These are phyloP conservation scores for Ceratobasidium sp. DNA, from an alignment of 1,284 basidiomycete species.

Conservation along the genomic window DNA sequence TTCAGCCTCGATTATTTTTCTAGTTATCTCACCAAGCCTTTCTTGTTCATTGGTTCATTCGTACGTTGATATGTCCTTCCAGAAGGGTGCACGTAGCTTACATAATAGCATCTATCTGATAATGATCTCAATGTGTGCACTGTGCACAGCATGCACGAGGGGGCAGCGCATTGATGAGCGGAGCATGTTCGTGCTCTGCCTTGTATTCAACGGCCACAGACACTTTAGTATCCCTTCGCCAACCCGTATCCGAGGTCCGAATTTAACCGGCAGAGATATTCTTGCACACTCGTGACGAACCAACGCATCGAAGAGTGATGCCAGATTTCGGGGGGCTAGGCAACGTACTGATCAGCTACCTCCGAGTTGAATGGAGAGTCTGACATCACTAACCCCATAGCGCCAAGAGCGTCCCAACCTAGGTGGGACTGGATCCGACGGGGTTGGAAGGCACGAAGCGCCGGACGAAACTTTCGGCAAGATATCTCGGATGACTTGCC, in stretches of 20 bases:
- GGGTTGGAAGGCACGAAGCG: not conserved
- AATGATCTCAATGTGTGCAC: not conserved
- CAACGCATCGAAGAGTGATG: no score
- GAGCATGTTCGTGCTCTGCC: not conserved
- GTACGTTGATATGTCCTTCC: no score
- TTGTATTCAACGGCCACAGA: not conserved
- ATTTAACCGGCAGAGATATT: no score
- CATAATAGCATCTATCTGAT: not conserved
- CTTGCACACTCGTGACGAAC: no score
- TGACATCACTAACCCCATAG: no score
- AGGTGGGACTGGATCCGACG: not conserved
- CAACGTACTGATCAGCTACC: no score
- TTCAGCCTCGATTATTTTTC: no score
- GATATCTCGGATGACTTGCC: not conserved
- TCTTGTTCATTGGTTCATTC: no score
- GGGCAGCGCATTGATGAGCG: slow-evolving; percentile 3
- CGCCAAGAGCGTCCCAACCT: not conserved
- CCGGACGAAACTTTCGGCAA: not conserved
- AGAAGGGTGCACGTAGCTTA: not conserved
- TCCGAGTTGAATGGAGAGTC: no score
- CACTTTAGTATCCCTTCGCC: not conserved
- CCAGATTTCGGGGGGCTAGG: no score
- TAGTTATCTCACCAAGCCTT: no score
- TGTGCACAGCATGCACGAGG: not conserved
- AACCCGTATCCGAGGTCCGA: no score